phyloP scores from a whole-genome alignment of 116 monocot species.

The Thalassia testudinum region DNA sequence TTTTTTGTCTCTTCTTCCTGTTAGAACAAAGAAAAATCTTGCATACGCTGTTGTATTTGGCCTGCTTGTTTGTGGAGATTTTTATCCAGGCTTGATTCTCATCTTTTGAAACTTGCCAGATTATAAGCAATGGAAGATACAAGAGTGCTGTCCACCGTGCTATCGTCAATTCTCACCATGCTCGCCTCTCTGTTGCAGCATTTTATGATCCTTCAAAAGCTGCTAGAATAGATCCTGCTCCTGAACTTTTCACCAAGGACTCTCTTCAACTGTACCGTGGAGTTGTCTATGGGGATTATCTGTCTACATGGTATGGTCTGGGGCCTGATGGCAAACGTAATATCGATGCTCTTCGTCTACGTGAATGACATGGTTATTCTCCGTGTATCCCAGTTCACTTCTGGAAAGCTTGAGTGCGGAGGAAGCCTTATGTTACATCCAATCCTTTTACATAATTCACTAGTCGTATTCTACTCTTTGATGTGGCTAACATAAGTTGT shows the following conservation, averaged over 20 bases:
- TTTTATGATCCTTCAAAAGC: constrained; percentile 81
- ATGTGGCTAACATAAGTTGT: too few species aligned
- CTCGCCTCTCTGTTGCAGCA: constrained; percentile 68
- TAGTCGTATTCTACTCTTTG: too few species aligned
- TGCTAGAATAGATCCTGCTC: constrained; percentile 43
- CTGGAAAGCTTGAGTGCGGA: too few species aligned
- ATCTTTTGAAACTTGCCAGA: constrained; percentile 23
- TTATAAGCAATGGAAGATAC: constrained; percentile 76
- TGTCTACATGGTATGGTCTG: constrained; percentile 70
- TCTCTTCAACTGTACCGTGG: constrained; percentile 35
- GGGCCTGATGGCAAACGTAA: constrained; percentile 87
- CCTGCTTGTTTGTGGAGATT: too few species aligned
- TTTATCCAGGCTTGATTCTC: too few species aligned
- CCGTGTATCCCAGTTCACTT: too few species aligned
- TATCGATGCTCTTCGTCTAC: constrained; percentile 35
- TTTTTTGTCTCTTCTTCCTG: not conserved
- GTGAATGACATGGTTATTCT: not conserved
- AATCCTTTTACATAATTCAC: too few species aligned
- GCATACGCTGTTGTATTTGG: too few species aligned
- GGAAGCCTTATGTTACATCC: too few species aligned
- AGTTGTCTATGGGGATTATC: constrained; percentile 76
- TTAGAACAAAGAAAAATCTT: not conserved
- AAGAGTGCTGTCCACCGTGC: constrained; percentile 74
- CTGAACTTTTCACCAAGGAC: constrained; percentile 22
- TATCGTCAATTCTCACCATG: constrained; percentile 38